These are phyloP conservation scores for Leccinum arenicola DNA, from an alignment of 768 basidiomycete genomes.

Conservation along the genomic window DNA sequence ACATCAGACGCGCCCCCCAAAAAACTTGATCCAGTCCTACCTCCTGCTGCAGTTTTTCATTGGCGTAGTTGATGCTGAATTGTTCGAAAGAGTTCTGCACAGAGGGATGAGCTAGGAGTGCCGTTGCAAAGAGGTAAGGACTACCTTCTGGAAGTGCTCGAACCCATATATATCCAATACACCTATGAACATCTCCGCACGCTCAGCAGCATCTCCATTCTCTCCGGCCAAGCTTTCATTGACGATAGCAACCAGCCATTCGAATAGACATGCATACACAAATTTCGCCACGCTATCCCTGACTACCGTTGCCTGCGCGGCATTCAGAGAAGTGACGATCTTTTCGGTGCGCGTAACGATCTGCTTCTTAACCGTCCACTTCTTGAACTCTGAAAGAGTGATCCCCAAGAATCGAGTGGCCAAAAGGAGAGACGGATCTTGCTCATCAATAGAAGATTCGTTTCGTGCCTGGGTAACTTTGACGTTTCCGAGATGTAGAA, in stretches of 20 bases:
- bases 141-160: conserved; percentile 93
- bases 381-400: conserved; percentile 90
- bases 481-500: conserved; percentile 98
- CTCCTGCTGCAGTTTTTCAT: conserved; percentile 97
- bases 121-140: background rate
- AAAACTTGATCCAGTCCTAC: conserved; percentile 38
- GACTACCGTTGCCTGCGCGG: conserved; percentile 88
- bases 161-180: conserved; percentile 98
- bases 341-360: conserved; percentile 93
- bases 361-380: conserved; percentile 98
- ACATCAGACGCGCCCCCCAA: conserved; percentile 12
- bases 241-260: conserved; percentile 96
- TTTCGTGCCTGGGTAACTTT: conserved; percentile 78
- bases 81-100: conserved; percentile 87
- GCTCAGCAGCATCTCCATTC: conserved; percentile 82
- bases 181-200: conserved; percentile 98
- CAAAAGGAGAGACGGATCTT: conserved; percentile 73
- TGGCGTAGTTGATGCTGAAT: conserved; percentile 99
- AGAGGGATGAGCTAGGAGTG: conserved; percentile 5
- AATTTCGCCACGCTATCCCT: conserved; percentile 97
- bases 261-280: conserved; percentile 97
- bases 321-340: conserved; percentile 85
- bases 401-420: conserved; percentile 91
- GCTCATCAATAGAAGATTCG: conserved; percentile 82
- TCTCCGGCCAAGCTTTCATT: conserved; percentile 98